Conservation (phyloP, 1,284 basidiomycete species). For the Ceratobasidium sp. region DNA sequence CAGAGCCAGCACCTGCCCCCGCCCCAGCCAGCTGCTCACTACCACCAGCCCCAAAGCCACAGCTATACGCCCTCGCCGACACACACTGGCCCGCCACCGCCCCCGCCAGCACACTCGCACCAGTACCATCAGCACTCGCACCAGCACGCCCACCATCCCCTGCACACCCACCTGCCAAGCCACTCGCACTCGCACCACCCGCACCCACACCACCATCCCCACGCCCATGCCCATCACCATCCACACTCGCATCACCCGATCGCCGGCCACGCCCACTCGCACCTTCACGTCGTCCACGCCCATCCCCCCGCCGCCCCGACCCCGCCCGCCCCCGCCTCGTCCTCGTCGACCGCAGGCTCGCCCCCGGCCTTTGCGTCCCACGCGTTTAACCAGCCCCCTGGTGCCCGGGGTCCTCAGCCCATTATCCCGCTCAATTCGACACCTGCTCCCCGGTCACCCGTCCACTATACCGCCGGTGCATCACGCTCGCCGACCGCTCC, state of each 20-base stretch:
- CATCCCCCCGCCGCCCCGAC: slow-evolving; percentile 18
- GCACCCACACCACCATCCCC: slow-evolving; percentile 22
- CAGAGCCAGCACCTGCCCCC: slow-evolving; percentile 4
- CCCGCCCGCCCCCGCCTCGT: slow-evolving; percentile 18
- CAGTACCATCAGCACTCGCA: slow-evolving; percentile 30
- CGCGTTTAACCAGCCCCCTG: slow-evolving; percentile 17
- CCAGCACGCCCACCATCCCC: background rate
- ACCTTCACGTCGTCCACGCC: slow-evolving; percentile 35
- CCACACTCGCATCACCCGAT: slow-evolving; percentile 15
- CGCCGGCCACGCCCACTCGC: slow-evolving; percentile 9
- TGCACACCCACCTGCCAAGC: slow-evolving; percentile 1
- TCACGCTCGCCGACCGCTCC: slow-evolving; percentile 20
- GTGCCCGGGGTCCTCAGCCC: slow-evolving; percentile 28
- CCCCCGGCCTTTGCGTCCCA: slow-evolving; percentile 23
- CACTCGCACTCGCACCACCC: slow-evolving; percentile 22
- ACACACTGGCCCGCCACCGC: slow-evolving; percentile 5
- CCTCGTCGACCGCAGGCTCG: slow-evolving; percentile 16
- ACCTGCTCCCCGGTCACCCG: slow-evolving; percentile 35
- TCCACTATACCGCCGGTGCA: background rate
- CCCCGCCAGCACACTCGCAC: slow-evolving; percentile 13
- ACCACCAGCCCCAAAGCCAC: slow-evolving; percentile 18
- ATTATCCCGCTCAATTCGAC: slow-evolving; percentile 39
- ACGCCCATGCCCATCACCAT: slow-evolving; percentile 13
- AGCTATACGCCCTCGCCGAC: slow-evolving; percentile 22
- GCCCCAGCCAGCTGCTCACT: slow-evolving; percentile 5